Base-by-base conservation (phyloP, 2,329 filamentous ascomycete species). In the Phyllosticta citriasiana region DNA sequence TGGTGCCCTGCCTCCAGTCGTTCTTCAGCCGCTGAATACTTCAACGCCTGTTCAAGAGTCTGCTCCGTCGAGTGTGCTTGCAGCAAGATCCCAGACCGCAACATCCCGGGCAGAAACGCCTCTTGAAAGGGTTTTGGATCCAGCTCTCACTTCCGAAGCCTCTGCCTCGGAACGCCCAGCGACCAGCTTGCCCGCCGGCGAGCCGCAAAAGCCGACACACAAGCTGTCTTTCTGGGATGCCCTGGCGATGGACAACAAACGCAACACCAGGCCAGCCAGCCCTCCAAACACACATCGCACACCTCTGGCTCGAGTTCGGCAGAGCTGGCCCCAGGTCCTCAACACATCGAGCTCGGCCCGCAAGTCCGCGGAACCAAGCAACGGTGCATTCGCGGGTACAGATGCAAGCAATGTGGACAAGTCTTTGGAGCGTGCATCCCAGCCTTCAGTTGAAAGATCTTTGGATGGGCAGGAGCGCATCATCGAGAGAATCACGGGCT, bases 271-370 rank as follows among this genome's bases (percentile, higher is more conserved):
- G 52, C 55, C 60, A 7, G 26, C 55, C 10, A 62, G 60, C 24
- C 52, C 55, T 14, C 52, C 53, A 35, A 62, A 55, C 33, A 47
- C 60, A 55, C 33, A 62, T 51, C 57, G 55, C 35, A 62, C 60
- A 53, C 60, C 60, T 24, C 35, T 62, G 55, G 60, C 60, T 12
- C 53, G 60, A 33, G 54, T 62, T 25, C 60, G 60, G 33, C 60
- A 62, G 52, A 62, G 40, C n/a, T 47, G 40, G 40, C 40, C 40
- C n/a, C 40, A 47, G 40, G 40, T 62, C 40, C n/a, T 62, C 16
- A 62, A 62, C 60, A 55, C 60, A 16, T 53, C 59, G 26, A 57
- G 53, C 22, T 40, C 24, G 6, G 27, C n/a, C 19, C 22, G 54
- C 25, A 55, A 55, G 27, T 25, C n/a, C 19, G 24, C 54, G 19